phyloP scores from a whole-genome alignment of 257 asterid genomes.

The Lantana camara region DNA sequence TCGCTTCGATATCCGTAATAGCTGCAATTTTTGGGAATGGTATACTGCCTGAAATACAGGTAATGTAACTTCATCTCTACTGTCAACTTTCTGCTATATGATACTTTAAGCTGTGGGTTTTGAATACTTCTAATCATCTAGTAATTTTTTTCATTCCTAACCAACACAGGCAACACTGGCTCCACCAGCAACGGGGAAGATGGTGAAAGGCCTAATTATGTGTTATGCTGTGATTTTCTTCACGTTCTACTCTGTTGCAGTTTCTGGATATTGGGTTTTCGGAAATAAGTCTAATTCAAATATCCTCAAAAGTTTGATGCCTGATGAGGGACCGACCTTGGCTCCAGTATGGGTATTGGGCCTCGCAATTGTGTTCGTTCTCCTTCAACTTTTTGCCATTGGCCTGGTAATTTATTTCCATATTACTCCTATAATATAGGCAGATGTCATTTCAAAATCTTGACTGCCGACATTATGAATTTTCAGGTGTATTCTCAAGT shows the following conservation, averaged over 20 bases:
- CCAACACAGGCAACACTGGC: constrained; percentile 87
- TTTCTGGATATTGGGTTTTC: constrained; percentile 90
- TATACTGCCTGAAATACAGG: constrained; percentile 96
- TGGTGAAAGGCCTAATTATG: constrained; percentile 89
- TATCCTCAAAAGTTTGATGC: constrained; percentile 74
- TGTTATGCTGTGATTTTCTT: constrained; percentile 84
- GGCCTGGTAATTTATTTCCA: constrained; percentile 54
- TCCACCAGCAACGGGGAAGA: constrained; percentile 94
- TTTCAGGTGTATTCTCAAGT: constrained; percentile 91
- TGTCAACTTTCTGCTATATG: not conserved
- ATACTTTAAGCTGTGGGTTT: not conserved
- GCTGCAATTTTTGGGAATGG: constrained; percentile 97
- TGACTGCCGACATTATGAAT: not conserved
- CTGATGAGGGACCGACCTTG: constrained; percentile 73
- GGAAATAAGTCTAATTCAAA: constrained; percentile 83
- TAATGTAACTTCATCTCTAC: constrained; percentile 17
- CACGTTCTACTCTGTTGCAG: constrained; percentile 89
- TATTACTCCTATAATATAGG: too few species aligned
- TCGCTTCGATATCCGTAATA: constrained; percentile 87
- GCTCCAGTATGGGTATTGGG: constrained; percentile 80
- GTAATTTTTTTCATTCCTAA: constrained; percentile 9
- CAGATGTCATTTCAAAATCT: not conserved
- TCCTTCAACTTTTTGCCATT: constrained; percentile 82
- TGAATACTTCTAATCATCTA: too few species aligned
- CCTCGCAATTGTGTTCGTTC: constrained; percentile 58